Percentiles rank a stretch among this genome's conserved stretches.
Evolutionary conservation across 148 eudicot species (phyloP).

Genomic region (Nepenthes mirabilis): DNA sequence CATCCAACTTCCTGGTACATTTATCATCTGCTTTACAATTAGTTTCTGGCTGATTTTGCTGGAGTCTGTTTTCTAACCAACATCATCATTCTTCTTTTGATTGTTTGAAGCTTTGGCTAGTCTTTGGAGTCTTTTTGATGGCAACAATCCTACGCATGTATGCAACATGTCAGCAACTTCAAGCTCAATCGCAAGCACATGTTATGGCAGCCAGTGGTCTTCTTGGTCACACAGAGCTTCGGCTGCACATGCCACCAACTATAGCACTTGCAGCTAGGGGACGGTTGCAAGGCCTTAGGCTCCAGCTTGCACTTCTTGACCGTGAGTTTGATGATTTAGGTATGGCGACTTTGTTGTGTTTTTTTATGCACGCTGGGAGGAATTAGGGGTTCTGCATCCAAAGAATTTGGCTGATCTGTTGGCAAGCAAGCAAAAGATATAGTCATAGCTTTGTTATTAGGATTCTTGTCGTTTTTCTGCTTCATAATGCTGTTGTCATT

Average conservation of each 20-base stretch:
- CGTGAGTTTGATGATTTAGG: conserved; percentile 94
- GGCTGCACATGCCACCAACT: conserved; percentile 86
- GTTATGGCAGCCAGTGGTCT: conserved; percentile 94
- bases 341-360: conserved; percentile 6
- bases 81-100: conserved; percentile 3
- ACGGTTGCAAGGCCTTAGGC: conserved; percentile 80
- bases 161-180: conserved; percentile 96
- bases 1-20: conserved; percentile 84
- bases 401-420: too few species aligned
- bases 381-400: too few species aligned
- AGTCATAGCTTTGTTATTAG: too few species aligned
- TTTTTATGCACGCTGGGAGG: too few species aligned
- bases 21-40: neutral
- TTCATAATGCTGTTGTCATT: too few species aligned
- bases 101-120: conserved; percentile 74
- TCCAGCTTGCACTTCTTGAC: conserved; percentile 95
- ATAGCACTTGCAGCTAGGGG: conserved; percentile 88
- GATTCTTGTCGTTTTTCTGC: too few species aligned
- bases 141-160: conserved; percentile 92
- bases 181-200: conserved; percentile 95
- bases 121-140: conserved; percentile 84
- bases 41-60: conserved; percentile 2
- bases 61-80: neutral
- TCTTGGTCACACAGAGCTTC: conserved; percentile 83
- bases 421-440: too few species aligned